These are phyloP conservation scores for Periconia sp. DNA, from an alignment of 2,329 filamentous ascomycete genomes.

Conservation along the genomic window DNA sequence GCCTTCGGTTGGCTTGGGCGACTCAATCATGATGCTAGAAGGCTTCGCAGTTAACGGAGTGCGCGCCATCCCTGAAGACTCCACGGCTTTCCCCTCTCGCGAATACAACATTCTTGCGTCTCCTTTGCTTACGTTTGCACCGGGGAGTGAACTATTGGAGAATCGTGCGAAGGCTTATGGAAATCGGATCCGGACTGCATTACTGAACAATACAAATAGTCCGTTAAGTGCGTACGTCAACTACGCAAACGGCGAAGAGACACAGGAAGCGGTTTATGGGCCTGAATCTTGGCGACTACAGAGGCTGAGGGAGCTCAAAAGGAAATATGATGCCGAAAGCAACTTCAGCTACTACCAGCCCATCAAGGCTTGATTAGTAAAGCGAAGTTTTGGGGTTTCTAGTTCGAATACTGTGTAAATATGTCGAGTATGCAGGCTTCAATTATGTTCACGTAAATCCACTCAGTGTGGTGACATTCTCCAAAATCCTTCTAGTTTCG, in stretches of 20 bases:
- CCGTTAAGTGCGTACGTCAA: conserved; percentile 21
- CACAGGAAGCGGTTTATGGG: conserved; percentile 24
- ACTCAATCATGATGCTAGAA: conserved; percentile 12
- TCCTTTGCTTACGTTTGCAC: conserved; percentile 2
- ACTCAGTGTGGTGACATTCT: too few species aligned
- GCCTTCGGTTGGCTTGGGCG: conserved; percentile 2
- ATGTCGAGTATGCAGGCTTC: too few species aligned
- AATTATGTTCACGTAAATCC: too few species aligned
- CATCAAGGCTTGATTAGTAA: conserved; percentile 2
- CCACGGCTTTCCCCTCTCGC: conserved; percentile 1
- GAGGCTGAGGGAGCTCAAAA: conserved; percentile 32
- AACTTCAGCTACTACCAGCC: conserved; percentile 34
- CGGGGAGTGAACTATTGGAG: conserved; percentile 1
- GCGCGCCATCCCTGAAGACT: background rate
- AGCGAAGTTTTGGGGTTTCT: too few species aligned
- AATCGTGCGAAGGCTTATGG: background rate
- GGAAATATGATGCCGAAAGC: conserved; percentile 34
- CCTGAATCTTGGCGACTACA: conserved; percentile 34
- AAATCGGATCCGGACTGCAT: background rate
- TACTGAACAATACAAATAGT: conserved; percentile 1
- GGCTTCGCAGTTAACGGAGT: conserved; percentile 4
- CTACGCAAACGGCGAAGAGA: conserved; percentile 19
- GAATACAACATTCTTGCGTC: conserved; percentile 4
- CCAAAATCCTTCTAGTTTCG: too few species aligned
- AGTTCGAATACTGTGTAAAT: too few species aligned